Evolutionary conservation across 2,329 filamentous ascomycete genomes (phyloP).

Genomic region (Scedosporium apiospermum): DNA sequence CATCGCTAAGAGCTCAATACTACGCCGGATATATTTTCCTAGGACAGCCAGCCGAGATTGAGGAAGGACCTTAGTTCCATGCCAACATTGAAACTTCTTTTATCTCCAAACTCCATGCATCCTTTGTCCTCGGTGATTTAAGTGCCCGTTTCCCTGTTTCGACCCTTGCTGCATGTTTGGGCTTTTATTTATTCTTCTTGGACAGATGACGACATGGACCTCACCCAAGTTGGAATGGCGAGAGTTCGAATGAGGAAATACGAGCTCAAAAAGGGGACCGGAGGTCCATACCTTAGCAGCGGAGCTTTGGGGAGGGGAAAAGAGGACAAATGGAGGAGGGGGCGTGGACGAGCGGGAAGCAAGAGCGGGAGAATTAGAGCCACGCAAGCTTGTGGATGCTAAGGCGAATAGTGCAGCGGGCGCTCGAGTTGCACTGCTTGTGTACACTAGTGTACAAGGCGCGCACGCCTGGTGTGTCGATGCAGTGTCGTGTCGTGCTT

Average conservation of each 20-base stretch:
- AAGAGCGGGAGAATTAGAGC: too few relatives aligned
- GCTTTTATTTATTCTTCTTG: neutral
- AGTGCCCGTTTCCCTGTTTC: neutral
- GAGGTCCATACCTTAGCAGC: neutral
- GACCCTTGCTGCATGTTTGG: neutral
- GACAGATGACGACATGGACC: neutral
- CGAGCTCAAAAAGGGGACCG: neutral
- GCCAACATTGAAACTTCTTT: neutral
- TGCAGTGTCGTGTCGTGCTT: too few relatives aligned
- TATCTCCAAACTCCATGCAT: neutral
- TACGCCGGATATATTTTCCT: too few relatives aligned
- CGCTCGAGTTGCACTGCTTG: too few relatives aligned
- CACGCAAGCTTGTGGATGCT: too few relatives aligned
- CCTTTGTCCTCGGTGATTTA: neutral
- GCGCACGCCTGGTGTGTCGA: too few relatives aligned
- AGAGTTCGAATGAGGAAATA: slow-evolving; percentile 4
- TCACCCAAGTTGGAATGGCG: neutral
- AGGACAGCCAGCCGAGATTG: neutral
- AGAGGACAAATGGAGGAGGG: neutral
- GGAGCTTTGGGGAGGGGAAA: neutral
- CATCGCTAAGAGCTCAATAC: too few relatives aligned
- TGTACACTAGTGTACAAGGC: too few relatives aligned
- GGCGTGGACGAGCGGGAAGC: too few relatives aligned
- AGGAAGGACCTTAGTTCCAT: neutral
- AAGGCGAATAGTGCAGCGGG: too few relatives aligned